Evolutionary conservation across 177 flowering plant genomes (phyloP), one percentile per base, ranked within the genome.

Genomic region (Tripterygium wilfordii): DNA sequence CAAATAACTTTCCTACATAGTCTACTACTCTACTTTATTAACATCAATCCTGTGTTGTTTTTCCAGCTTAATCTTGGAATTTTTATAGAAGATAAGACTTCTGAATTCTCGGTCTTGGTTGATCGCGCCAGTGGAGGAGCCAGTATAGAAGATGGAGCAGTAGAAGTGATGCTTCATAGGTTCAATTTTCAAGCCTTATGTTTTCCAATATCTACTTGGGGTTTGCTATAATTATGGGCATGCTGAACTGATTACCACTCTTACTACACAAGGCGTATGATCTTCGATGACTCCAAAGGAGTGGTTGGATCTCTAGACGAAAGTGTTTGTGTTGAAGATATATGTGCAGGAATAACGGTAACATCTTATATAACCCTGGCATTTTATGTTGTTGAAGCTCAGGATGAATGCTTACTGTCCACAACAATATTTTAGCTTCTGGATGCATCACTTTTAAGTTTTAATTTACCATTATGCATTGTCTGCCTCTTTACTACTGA

Each of bases 91-190:
- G 92, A 88, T 47, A 56, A 75, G 49, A 72, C 72, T 35, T 47
- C 76, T 20, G 98, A 91, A 60, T 64, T 88, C 48, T 88, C 96
- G 5, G 82, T 91, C 42, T 61, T 91, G 70, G 96, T 88, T 51
- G 98, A 88, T 67, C 78, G 92, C 40, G 89, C 95, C 28, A 54
- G 62, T 56, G 97, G 96, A 46, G 97, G 84, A 46, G 61, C 77
- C 48, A 90, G 97, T 71, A 77, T 88, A 40, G 32, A 61, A 24
- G 97, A 90, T 63, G 97, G 96, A 46, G 60, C 80, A 73, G 31
- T 90, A 38, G 97, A 90, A 54, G 45, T 90, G 20, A 87, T 90
- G 97, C 81, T 90, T 54, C 96, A 87, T 43, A 87, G 96, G 96
- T 83, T 45, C 43, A 20, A 23, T 8, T 42, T 42, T n/a, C 30